Evolutionary conservation across 495 filamentous ascomycete species (phyloP).

Genomic region (Penicillium robsamsonii): DNA sequence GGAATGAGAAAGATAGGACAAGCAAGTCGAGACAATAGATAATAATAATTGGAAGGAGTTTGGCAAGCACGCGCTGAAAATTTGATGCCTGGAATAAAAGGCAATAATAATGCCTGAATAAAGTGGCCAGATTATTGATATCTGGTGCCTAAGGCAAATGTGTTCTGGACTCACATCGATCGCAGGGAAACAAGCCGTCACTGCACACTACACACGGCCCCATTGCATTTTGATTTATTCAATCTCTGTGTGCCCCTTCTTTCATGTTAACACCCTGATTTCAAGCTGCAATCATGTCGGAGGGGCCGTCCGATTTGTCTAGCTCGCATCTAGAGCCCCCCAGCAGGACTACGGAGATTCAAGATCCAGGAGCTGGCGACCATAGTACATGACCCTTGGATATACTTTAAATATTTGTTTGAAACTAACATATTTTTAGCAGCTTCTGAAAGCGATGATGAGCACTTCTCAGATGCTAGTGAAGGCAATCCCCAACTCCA

Average conservation of each 20-base stretch:
- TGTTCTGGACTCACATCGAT: constrained; percentile 42
- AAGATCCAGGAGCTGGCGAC: constrained; percentile 82
- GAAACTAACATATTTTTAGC: background rate
- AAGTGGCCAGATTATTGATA: constrained; percentile 6
- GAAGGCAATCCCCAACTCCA: constrained; percentile 54
- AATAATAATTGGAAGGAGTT: constrained; percentile 31
- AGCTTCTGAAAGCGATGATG: constrained; percentile 70
- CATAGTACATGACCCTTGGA: constrained; percentile 52
- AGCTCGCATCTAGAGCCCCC: constrained; percentile 61
- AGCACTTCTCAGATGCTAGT: constrained; percentile 89
- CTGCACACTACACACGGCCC: constrained; percentile 24
- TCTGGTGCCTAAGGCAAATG: constrained; percentile 29
- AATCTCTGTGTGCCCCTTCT: constrained; percentile 10
- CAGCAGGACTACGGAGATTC: constrained; percentile 57
- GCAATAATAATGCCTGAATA: constrained; percentile 7
- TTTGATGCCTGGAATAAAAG: constrained; percentile 12
- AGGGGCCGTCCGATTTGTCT: constrained; percentile 37
- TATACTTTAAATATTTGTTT: constrained; percentile 10
- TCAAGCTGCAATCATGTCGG: constrained; percentile 38
- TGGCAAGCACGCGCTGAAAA: constrained; percentile 21
- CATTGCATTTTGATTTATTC: constrained; percentile 18
- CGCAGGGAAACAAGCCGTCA: constrained; percentile 34
- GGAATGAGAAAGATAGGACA: constrained; percentile 7
- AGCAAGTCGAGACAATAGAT: constrained; percentile 13
- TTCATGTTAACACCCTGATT: constrained; percentile 23